These are phyloP conservation scores for Yarrowia hollandica DNA, from an alignment of 805 yeast species.

Conservation along the genomic window DNA sequence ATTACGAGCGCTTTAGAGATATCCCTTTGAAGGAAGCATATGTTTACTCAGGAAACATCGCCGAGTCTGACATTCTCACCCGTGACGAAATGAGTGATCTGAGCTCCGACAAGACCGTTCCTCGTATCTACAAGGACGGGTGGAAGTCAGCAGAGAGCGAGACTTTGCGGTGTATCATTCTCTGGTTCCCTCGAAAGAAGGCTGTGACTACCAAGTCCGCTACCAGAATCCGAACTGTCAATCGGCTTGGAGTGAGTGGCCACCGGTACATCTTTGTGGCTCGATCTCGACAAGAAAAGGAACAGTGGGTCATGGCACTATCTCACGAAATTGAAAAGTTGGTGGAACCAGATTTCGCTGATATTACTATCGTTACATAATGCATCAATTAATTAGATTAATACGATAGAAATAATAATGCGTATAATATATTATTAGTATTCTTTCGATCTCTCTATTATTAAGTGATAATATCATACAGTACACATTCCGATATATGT, in stretches of 20 bases:
- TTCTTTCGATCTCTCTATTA: no score
- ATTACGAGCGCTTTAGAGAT: constrained; percentile 55
- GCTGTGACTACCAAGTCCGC: constrained; percentile 27
- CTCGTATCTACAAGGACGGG: constrained; percentile 78
- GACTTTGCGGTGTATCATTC: constrained; percentile 68
- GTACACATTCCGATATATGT: no score
- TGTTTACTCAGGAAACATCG: constrained; percentile 67
- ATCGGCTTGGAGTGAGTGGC: constrained; percentile 66
- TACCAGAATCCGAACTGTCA: constrained; percentile 41
- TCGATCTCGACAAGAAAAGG: constrained; percentile 77
- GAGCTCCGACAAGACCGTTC: constrained; percentile 51
- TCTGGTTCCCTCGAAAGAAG: constrained; percentile 77
- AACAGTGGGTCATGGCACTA: constrained; percentile 66
- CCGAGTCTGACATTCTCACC: constrained; percentile 56
- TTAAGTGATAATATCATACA: no score
- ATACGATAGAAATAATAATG: no score
- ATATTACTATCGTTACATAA: constrained; percentile 31
- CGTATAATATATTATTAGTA: no score
- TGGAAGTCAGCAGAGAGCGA: constrained; percentile 83
- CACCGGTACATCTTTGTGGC: constrained; percentile 73
- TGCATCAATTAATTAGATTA: no score
- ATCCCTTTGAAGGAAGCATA: constrained; percentile 69
- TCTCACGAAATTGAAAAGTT: constrained; percentile 40
- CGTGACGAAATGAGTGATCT: constrained; percentile 44
- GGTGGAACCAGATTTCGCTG: constrained; percentile 32